These are phyloP conservation scores for Simmondsia chinensis DNA, from an alignment of 148 eudicot species.

Conservation along the genomic window DNA sequence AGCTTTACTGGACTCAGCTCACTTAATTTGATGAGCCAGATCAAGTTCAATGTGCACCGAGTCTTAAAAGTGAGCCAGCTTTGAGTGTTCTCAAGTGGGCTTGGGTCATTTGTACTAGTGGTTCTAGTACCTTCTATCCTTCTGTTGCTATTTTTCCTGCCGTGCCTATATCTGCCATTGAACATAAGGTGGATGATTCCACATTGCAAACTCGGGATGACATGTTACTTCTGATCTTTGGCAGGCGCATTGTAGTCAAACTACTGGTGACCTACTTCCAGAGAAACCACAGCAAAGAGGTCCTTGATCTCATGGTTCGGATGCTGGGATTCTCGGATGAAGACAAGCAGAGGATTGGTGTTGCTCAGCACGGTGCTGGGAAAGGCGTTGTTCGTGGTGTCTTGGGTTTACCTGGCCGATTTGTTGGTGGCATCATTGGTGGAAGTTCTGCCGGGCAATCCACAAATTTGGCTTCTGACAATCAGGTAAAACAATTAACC, in stretches of 20 bases:
- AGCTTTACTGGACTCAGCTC: too few species aligned
- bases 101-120: too few species aligned
- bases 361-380: constrained; percentile 83
- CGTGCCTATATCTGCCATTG: too few species aligned
- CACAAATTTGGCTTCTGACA: constrained; percentile 49
- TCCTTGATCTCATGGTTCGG: constrained; percentile 95
- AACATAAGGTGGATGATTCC: constrained; percentile 1
- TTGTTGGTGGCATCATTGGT: constrained; percentile 92
- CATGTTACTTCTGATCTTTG: constrained; percentile 9
- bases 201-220: neutral
- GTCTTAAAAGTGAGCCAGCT: too few species aligned
- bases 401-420: constrained; percentile 88
- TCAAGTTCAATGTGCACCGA: too few species aligned
- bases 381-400: constrained; percentile 99
- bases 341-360: constrained; percentile 92
- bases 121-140: too few species aligned
- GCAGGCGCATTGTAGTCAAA: constrained; percentile 98
- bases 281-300: constrained; percentile 99
- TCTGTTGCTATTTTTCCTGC: too few species aligned
- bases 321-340: constrained; percentile 98
- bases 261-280: constrained; percentile 95
- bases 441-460: constrained; percentile 50
- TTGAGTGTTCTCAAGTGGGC: too few species aligned
- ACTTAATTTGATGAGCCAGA: too few species aligned
- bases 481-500: too few species aligned